Conservation (phyloP, 2,329 filamentous ascomycete genomes). For the Colletotrichum tropicale region DNA sequence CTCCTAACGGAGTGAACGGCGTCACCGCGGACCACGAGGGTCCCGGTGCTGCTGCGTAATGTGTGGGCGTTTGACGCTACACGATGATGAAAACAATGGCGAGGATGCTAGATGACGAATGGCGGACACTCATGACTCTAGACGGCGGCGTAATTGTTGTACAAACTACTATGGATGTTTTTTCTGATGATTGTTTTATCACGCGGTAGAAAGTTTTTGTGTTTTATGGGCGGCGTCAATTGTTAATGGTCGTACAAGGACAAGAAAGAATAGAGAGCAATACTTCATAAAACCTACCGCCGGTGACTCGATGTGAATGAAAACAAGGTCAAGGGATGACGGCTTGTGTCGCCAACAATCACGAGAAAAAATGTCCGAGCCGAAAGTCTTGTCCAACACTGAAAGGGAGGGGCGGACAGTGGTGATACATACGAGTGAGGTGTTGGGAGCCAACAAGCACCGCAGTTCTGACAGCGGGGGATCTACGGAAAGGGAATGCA, state of each 20-base stretch:
- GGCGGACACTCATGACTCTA: conserved; percentile 12
- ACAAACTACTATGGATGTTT: conserved; percentile 1
- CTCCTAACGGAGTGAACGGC: conserved; percentile 40
- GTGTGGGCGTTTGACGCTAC: conserved; percentile 14
- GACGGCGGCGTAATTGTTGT: conserved; percentile 18
- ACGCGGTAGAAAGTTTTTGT: conserved; percentile 1
- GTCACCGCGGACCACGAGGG: conserved; percentile 41
- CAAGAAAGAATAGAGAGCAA: conserved; percentile 13
- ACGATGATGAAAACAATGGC: background rate
- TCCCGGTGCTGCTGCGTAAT: conserved; percentile 44
- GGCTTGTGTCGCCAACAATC: background rate
- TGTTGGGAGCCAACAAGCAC: background rate
- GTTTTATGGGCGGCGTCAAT: conserved; percentile 2
- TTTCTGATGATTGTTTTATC: conserved; percentile 10
- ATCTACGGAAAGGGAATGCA: conserved; percentile 16
- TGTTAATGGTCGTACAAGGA: conserved; percentile 10
- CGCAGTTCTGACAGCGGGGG: conserved; percentile 13
- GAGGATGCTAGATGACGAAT: background rate
- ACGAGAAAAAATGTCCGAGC: background rate
- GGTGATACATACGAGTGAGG: conserved; percentile 6
- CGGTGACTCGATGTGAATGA: background rate
- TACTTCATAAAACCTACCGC: background rate
- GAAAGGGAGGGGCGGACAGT: background rate
- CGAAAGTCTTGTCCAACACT: background rate
- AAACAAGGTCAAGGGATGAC: background rate